A percentile compares a stretch with the other conserved stretches of the same genome.
Evolutionary conservation across 495 filamentous ascomycete species (phyloP).

Genomic region (Podospora pseudocomata): DNA sequence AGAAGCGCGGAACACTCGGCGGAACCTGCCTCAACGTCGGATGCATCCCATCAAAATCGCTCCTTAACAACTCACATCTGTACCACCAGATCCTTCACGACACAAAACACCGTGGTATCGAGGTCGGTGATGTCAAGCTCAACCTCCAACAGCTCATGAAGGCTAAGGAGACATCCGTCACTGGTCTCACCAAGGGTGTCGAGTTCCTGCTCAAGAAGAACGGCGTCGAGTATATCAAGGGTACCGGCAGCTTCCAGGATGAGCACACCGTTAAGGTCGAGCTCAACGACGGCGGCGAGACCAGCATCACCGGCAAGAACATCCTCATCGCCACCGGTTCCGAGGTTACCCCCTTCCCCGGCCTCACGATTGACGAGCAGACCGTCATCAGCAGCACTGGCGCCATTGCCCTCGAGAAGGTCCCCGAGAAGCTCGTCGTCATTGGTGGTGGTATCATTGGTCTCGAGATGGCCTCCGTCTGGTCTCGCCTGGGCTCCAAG

Average conservation of each 20-base stretch:
- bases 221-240: constrained; percentile 93
- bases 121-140: constrained; percentile 90
- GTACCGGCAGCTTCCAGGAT: constrained; percentile 78
- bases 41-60: constrained; percentile 98
- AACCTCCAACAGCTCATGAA: constrained; percentile 96
- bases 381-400: constrained; percentile 94
- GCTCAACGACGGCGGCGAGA: constrained; percentile 84
- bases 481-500: constrained; percentile 87
- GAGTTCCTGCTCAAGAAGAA: constrained; percentile 99
- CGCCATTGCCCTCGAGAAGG: constrained; percentile 80
- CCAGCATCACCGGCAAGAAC: constrained; percentile 81
- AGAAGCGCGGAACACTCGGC: constrained; percentile 93
- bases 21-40: constrained; percentile 98
- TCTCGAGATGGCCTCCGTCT: constrained; percentile 98
- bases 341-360: constrained; percentile 94
- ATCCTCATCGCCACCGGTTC: constrained; percentile 95
- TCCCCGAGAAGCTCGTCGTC: constrained; percentile 96
- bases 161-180: constrained; percentile 90
- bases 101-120: constrained; percentile 92
- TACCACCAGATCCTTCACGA: constrained; percentile 98
- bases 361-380: constrained; percentile 94
- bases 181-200: constrained; percentile 89
- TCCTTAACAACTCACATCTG: constrained; percentile 98
- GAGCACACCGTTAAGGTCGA: constrained; percentile 90
- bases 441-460: constrained; percentile 99